Percentiles rank a stretch among this genome's conserved stretches.
phyloP scores from a whole-genome alignment of 371 early-diverging fungal genomes.

The Mortierella sp. region DNA sequence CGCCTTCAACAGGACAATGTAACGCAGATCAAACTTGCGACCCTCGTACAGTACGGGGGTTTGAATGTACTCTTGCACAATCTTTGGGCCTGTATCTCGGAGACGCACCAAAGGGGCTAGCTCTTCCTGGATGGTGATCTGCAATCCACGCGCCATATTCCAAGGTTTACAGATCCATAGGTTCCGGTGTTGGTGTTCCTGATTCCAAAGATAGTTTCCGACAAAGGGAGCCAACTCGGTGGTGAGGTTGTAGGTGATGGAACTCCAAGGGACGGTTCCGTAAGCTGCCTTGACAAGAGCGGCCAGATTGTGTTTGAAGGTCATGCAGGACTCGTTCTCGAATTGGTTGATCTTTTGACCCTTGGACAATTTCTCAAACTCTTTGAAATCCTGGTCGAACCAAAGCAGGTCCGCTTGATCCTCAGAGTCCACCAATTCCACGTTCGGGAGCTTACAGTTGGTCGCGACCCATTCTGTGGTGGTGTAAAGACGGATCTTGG shows the following conservation, averaged over 20 bases:
- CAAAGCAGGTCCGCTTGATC: conserved; percentile 65
- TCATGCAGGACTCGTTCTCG: conserved; percentile 63
- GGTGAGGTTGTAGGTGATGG: conserved; percentile 62
- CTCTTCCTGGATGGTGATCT: conserved; percentile 58
- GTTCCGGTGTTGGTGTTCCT: conserved; percentile 55
- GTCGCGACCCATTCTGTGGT: conserved; percentile 63
- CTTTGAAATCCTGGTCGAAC: conserved; percentile 61
- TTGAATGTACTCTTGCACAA: conserved; percentile 63
- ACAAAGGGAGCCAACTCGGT: conserved; percentile 61
- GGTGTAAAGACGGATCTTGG: conserved; percentile 55
- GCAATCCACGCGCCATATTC: conserved; percentile 64
- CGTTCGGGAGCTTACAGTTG: conserved; percentile 60
- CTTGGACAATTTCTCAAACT: conserved; percentile 60
- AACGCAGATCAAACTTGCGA: conserved; percentile 69
- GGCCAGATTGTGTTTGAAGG: conserved; percentile 62
- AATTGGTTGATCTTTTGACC: conserved; percentile 64
- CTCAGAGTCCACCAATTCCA: conserved; percentile 57
- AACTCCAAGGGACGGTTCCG: conserved; percentile 62
- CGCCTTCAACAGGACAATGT: conserved; percentile 63
- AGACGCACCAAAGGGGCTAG: conserved; percentile 62
- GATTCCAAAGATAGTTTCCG: conserved; percentile 59
- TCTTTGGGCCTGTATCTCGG: conserved; percentile 63
- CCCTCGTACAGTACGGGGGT: conserved; percentile 68
- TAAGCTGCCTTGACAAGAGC: conserved; percentile 62
- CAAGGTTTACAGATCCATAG: conserved; percentile 70